Conservation (phyloP, 2,329 filamentous ascomycete species). For the Aspergillus latus region DNA sequence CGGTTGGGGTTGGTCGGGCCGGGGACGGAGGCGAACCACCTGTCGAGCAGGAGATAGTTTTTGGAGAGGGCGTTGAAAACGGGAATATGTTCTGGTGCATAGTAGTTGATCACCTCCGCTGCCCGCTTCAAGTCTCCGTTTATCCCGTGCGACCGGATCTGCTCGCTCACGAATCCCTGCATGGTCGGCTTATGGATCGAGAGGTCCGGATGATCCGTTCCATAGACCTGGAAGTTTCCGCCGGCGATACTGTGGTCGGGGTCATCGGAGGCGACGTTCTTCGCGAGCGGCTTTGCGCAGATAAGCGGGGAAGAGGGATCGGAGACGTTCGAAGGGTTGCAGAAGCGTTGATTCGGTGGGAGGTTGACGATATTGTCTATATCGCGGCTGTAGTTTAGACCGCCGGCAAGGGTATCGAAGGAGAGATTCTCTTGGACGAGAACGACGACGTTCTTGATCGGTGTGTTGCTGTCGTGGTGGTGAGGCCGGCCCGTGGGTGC, state of each 20-base stretch:
- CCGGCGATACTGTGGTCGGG: constrained; percentile 47
- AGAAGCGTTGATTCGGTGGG: constrained; percentile 26
- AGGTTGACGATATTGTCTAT: constrained; percentile 37
- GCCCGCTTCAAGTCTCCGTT: constrained; percentile 38
- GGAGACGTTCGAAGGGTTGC: constrained; percentile 41
- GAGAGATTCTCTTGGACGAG: constrained; percentile 47
- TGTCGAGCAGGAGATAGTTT: constrained; percentile 48
- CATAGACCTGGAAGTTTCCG: constrained; percentile 45
- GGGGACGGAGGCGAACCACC: constrained; percentile 41
- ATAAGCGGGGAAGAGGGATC: constrained; percentile 29
- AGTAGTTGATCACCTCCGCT: constrained; percentile 48
- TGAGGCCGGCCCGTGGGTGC: neutral
- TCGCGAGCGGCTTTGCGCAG: constrained; percentile 39
- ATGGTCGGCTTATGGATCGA: constrained; percentile 30
- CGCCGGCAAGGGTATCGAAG: constrained; percentile 45
- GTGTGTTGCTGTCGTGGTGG: constrained; percentile 16
- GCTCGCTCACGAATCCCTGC: constrained; percentile 47
- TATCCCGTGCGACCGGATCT: constrained; percentile 38
- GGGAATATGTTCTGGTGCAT: constrained; percentile 43
- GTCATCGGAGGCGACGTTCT: constrained; percentile 44
- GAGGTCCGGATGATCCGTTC: constrained; percentile 38
- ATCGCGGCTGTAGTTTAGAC: constrained; percentile 37
- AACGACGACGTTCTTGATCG: constrained; percentile 52
- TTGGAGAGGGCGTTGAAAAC: constrained; percentile 44
- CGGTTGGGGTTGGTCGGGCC: constrained; percentile 45